Evolutionary conservation across 345 rosid species (phyloP), one percentile per base, ranked within the genome.

Genomic region (Eucalyptus albens): DNA sequence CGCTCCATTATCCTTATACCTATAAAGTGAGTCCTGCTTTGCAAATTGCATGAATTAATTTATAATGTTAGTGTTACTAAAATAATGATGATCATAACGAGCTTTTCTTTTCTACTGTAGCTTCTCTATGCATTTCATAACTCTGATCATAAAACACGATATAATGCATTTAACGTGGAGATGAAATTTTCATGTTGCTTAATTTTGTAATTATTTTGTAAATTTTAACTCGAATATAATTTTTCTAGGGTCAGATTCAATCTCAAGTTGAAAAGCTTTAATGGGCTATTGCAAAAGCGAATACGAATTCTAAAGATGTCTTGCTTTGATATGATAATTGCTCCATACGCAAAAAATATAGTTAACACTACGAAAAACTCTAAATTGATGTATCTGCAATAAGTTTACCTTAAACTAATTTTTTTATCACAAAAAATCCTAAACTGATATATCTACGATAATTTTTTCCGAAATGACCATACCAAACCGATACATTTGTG

Each of bases 401-500:
- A 51, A 16, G 8, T 51, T 51, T 51, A 51, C 2, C 2, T 16
- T 51, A 16, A 51, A 51, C 0, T 51, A 51, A 6, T 51, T 51
- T 51, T 15, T 51, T 51, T 0, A 51, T 7, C 2, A 1, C 4
- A 16, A 6, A 51, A 51, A 51, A 16, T 5, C 4, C 4, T 51
- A 51, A 51, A 16, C 0, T 7, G 2, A 3, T 51, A 51, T 1
- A 51, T 16, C 1, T 16, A 51, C 8, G 3, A 51, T 2, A 51
- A 51, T 6, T 6, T 6, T 51, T 51, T 16, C 22, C 0, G 1
- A 51, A 51, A 51, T 51, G 8, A 16, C 8, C 9, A 51, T 51
- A 0, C 2, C 0, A 16, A 51, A 51, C 0, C 1, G 0, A 51
- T 51, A 51, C 1, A 51, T 51, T 51, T 17, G 1, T 51, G 3